Percentiles rank a stretch among this genome's conserved stretches.
phyloP scores from a whole-genome alignment of 352 stramenopile species.

The Globisporangium rhizosaccharum region DNA sequence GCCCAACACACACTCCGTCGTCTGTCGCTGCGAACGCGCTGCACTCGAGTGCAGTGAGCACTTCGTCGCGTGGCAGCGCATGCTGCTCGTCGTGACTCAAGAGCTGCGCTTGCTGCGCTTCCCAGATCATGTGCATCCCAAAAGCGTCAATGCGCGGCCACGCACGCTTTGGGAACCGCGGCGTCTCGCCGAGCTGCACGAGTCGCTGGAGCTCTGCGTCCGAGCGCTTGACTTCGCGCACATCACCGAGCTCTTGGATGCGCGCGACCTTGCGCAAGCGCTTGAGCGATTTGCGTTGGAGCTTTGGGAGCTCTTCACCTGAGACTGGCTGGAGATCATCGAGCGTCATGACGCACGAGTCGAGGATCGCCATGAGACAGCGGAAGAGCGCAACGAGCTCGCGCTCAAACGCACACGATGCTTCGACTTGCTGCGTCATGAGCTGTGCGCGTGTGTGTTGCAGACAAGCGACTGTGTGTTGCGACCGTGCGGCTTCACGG shows the following conservation, averaged over 20 bases:
- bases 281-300: conserved; percentile 74
- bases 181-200: conserved; percentile 30
- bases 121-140: conserved; percentile 25
- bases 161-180: conserved; percentile 42
- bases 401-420: conserved; percentile 39
- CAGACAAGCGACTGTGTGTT: conserved; percentile 24
- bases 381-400: conserved; percentile 41
- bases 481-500: conserved; percentile 41
- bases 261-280: conserved; percentile 54
- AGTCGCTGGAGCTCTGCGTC: conserved; percentile 45
- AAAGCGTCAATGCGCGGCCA: conserved; percentile 47
- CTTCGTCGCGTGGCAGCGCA: conserved; percentile 16
- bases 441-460: conserved; percentile 24
- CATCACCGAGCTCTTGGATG: conserved; percentile 48
- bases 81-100: conserved; percentile 14
- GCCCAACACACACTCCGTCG: conserved; percentile 31
- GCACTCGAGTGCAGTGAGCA: conserved; percentile 14
- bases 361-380: conserved; percentile 41
- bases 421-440: conserved; percentile 23
- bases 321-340: conserved; percentile 48
- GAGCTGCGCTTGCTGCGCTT: conserved; percentile 17
- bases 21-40: conserved; percentile 12
- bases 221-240: conserved; percentile 40
- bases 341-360: conserved; percentile 54
- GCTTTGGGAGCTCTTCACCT: conserved; percentile 32